phyloP scores from a whole-genome alignment of 2,329 filamentous ascomycete species.

The Ophiostoma novo-ulmi region DNA sequence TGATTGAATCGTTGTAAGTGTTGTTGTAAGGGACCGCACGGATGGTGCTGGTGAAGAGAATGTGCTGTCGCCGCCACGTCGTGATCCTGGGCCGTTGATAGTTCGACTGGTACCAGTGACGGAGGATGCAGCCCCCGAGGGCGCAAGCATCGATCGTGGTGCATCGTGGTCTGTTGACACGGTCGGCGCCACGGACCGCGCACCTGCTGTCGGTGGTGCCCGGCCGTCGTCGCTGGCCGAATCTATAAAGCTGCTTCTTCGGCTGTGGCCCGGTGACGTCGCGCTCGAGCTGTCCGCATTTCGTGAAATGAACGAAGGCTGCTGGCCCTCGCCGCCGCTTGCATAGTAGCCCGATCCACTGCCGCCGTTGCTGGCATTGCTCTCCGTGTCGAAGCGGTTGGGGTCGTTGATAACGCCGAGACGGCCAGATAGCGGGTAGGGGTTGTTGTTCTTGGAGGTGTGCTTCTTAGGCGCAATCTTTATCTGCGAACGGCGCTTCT shows the following conservation, averaged over 20 bases:
- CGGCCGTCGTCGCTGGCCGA: constrained; percentile 58
- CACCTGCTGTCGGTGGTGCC: constrained; percentile 55
- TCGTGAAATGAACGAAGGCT: constrained; percentile 36
- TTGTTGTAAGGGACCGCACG: constrained; percentile 74
- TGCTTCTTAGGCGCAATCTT: constrained; percentile 53
- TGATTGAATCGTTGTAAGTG: constrained; percentile 80
- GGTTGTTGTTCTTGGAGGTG: constrained; percentile 69
- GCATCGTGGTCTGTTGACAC: constrained; percentile 79
- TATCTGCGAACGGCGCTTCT: constrained; percentile 42
- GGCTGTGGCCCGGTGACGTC: constrained; percentile 48
- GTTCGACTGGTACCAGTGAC: constrained; percentile 70
- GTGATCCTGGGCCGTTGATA: constrained; percentile 52
- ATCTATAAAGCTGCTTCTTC: constrained; percentile 53
- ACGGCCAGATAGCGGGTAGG: constrained; percentile 79
- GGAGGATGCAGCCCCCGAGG: constrained; percentile 58
- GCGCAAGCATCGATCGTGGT: constrained; percentile 65
- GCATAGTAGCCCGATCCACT: constrained; percentile 2
- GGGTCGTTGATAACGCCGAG: constrained; percentile 31
- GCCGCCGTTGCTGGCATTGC: constrained; percentile 10
- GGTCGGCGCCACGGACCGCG: constrained; percentile 71
- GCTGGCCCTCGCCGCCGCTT: constrained; percentile 31
- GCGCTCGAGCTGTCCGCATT: constrained; percentile 46
- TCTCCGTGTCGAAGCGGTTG: constrained; percentile 15
- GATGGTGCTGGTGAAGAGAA: constrained; percentile 81
- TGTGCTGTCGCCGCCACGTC: constrained; percentile 67